Evolutionary conservation across 805 yeast species (phyloP).

Genomic region (Metschnikowia arizonensis): DNA sequence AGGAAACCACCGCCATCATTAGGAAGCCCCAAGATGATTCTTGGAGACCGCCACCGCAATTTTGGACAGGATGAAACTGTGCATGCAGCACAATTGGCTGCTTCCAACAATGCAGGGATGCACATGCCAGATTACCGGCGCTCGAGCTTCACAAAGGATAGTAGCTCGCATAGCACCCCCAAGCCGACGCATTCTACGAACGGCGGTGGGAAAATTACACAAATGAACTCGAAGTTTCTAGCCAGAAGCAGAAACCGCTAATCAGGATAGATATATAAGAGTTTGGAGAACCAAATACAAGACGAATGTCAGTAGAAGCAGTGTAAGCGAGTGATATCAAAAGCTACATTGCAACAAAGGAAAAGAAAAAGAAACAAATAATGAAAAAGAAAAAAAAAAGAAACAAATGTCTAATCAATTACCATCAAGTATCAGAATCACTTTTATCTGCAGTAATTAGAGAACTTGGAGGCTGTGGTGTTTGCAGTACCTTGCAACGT

Average conservation of each 20-base stretch:
- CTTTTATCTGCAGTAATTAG: background rate
- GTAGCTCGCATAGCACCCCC: background rate
- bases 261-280: background rate
- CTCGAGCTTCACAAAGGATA: conserved; percentile 30
- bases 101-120: conserved; percentile 27
- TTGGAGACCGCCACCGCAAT: conserved; percentile 6
- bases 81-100: conserved; percentile 45
- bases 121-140: conserved; percentile 26
- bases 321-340: no score
- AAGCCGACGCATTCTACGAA: background rate
- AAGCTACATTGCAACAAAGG: no score
- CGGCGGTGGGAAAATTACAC: conserved; percentile 37
- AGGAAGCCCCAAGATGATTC: conserved; percentile 23
- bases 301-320: background rate
- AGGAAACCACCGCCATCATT: conserved; percentile 9
- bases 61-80: conserved; percentile 24
- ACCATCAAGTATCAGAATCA: background rate
- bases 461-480: background rate
- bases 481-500: conserved; percentile 2
- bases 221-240: conserved; percentile 57
- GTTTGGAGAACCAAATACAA: background rate
- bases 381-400: background rate
- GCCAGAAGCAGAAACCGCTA: conserved; percentile 48
- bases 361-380: background rate
- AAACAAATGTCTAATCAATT: background rate